Conservation (phyloP, 805 yeast species). For the Candida awuae region DNA sequence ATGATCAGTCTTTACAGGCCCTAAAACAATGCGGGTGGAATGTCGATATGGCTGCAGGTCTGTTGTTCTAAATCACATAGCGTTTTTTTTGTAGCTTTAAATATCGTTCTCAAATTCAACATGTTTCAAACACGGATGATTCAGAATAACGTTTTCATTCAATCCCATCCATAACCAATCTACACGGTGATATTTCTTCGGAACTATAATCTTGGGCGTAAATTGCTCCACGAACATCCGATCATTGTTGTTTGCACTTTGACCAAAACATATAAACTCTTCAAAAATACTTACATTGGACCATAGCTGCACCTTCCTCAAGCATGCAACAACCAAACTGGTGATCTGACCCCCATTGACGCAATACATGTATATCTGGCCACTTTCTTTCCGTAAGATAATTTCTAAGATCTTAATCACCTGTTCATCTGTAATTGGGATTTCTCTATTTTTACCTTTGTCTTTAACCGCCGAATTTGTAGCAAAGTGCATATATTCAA, state of each 20-base stretch:
- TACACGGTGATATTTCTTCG: constrained; percentile 34
- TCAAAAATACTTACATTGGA: constrained; percentile 78
- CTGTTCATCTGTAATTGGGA: constrained; percentile 64
- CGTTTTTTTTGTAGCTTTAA: not conserved
- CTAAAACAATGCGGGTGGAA: constrained; percentile 64
- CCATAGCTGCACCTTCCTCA: constrained; percentile 81
- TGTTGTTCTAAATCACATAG: constrained; percentile 38
- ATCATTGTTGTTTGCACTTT: constrained; percentile 75
- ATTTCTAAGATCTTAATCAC: constrained; percentile 54
- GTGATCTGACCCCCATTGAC: constrained; percentile 85
- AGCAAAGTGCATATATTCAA: constrained; percentile 60
- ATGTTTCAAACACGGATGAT: constrained; percentile 43
- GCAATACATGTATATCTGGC: constrained; percentile 81
- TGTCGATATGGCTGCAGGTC: constrained; percentile 78
- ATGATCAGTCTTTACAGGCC: constrained; percentile 56
- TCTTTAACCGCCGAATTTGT: constrained; percentile 53
- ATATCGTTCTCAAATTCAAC: constrained; percentile 11
- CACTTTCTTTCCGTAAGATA: constrained; percentile 47
- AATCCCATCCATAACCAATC: constrained; percentile 64
- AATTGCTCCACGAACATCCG: constrained; percentile 77
- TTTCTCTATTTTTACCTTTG: constrained; percentile 75
- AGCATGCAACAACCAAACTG: constrained; percentile 75
- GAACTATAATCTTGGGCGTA: constrained; percentile 53
- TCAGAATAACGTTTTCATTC: constrained; percentile 47
- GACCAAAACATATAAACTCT: constrained; percentile 72